Conservation (phyloP, 257 asterid species). For the Solanum dulcamara region DNA sequence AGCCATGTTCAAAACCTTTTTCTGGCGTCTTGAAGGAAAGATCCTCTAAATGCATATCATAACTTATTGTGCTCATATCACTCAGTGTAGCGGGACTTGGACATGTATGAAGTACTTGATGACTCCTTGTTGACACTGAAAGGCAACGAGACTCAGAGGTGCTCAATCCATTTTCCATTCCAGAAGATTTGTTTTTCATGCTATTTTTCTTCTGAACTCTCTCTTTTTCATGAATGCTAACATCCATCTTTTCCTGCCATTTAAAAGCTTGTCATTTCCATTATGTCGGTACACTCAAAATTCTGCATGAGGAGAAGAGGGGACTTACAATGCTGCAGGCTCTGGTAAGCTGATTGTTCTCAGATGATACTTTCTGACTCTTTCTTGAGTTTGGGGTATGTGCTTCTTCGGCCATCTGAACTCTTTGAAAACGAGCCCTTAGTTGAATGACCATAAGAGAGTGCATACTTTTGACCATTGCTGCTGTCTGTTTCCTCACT, state of each 20-base stretch:
- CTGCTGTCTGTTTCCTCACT: conserved; percentile 52
- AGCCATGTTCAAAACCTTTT: conserved; percentile 12
- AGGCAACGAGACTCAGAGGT: conserved; percentile 14
- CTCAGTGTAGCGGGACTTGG: conserved; percentile 41
- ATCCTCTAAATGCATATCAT: conserved; percentile 28
- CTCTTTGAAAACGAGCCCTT: conserved; percentile 54
- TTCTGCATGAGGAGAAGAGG: neutral
- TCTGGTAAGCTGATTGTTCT: conserved; percentile 11
- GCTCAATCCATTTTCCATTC: conserved; percentile 21
- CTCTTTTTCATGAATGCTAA: conserved; percentile 11
- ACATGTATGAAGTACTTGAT: conserved; percentile 11
- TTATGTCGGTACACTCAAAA: neutral
- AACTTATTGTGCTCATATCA: conserved; percentile 35
- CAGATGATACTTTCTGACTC: conserved; percentile 11
- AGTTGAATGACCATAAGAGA: conserved; percentile 60
- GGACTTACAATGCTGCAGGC: conserved; percentile 16
- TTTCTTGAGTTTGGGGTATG: conserved; percentile 6
- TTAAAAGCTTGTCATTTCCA: neutral
- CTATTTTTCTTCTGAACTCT: conserved; percentile 26
- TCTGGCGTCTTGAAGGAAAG: conserved; percentile 14
- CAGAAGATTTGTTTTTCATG: conserved; percentile 13
- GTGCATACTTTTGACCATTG: conserved; percentile 42
- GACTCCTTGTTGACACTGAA: conserved; percentile 28
- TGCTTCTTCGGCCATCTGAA: conserved; percentile 35
- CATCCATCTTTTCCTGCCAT: conserved; percentile 23